These are phyloP conservation scores for Xanthoceras sorbifolium DNA, from an alignment of 345 rosid species.

Conservation along the genomic window DNA sequence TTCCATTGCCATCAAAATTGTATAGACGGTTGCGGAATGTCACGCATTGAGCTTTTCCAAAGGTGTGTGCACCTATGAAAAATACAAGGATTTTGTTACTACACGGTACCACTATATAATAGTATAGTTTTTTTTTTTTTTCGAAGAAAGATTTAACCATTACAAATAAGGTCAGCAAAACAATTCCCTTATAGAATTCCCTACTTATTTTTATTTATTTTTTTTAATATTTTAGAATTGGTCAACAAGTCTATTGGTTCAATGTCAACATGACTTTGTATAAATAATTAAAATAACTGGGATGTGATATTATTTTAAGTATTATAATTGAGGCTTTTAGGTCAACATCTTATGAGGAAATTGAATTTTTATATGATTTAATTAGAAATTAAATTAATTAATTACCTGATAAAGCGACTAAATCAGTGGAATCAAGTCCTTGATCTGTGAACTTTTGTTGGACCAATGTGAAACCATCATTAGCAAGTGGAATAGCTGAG, in stretches of 20 bases:
- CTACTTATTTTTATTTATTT: too few species aligned
- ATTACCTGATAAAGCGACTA: constrained; percentile 21
- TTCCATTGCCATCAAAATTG: neutral
- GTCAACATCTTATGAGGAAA: too few species aligned
- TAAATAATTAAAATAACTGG: too few species aligned
- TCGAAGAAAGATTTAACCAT: too few species aligned
- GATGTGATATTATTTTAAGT: too few species aligned
- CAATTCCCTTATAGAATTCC: too few species aligned
- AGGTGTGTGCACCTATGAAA: neutral
- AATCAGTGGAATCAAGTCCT: constrained; percentile 20
- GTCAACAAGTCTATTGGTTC: neutral
- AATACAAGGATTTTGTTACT: neutral
- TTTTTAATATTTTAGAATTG: neutral
- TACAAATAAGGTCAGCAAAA: too few species aligned
- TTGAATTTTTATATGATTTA: neutral
- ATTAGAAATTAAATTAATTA: neutral
- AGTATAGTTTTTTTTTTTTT: too few species aligned
- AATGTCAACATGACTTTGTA: neutral
- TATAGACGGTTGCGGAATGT: constrained; percentile 6
- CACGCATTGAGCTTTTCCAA: constrained; percentile 8
- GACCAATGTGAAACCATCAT: neutral
- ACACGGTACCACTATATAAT: neutral
- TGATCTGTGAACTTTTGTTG: neutral
- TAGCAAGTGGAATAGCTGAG: neutral
- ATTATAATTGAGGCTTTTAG: too few species aligned